Percentiles rank a stretch among this genome's conserved stretches.
Conservation (phyloP, 2,329 filamentous ascomycete species). For the Elsinoe ampelina region DNA sequence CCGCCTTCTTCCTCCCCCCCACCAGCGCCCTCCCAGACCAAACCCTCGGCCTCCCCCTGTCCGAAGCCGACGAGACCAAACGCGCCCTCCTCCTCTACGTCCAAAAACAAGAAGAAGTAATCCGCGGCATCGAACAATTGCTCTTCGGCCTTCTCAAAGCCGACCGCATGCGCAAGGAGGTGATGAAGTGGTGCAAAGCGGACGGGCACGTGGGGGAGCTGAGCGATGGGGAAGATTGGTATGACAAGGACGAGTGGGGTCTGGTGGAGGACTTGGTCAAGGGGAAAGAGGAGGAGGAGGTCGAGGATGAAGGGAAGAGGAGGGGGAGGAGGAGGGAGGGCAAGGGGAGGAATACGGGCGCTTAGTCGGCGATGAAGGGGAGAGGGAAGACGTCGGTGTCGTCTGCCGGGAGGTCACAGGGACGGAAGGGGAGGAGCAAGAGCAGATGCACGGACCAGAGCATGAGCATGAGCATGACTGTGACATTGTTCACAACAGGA, state of each 20-base stretch:
- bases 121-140: constrained; percentile 58
- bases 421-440: no score
- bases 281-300: constrained; percentile 77
- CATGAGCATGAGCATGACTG: no score
- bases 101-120: constrained; percentile 78
- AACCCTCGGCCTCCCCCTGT: constrained; percentile 60
- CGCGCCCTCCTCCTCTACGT: constrained; percentile 66
- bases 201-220: constrained; percentile 69
- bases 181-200: constrained; percentile 67
- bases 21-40: constrained; percentile 53
- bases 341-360: constrained; percentile 10
- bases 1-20: constrained; percentile 66
- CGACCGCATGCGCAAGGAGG: constrained; percentile 60
- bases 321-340: constrained; percentile 41
- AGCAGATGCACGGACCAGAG: no score
- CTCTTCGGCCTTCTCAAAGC: constrained; percentile 63
- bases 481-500: background rate
- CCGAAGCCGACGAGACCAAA: constrained; percentile 70
- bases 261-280: constrained; percentile 67
- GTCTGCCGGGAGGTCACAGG: background rate
- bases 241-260: constrained; percentile 72
- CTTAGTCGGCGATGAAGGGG: background rate
- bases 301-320: constrained; percentile 49
- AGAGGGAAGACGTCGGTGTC: background rate
- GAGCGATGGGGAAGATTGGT: constrained; percentile 86